Conservation (phyloP, 768 basidiomycete genomes). For the Gymnopilus dilepis region DNA sequence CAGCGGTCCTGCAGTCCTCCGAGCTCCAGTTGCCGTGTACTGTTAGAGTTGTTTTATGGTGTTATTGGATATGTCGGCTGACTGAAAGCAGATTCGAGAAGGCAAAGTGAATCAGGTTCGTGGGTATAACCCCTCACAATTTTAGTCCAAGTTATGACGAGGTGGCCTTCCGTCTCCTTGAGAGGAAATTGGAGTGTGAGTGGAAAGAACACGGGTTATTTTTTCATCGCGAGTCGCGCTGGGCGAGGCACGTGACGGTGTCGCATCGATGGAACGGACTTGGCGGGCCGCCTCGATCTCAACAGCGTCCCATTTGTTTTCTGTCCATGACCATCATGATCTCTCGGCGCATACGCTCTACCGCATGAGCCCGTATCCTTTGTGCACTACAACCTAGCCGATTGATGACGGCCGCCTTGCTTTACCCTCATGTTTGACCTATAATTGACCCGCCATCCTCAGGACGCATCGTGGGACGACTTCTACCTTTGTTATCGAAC, state of each 20-base stretch:
- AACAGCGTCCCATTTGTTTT: not conserved
- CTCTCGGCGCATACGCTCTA: not conserved
- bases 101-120: not conserved
- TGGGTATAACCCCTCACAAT: not conserved
- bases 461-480: conserved; percentile 2
- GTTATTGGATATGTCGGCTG: not conserved
- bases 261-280: no score
- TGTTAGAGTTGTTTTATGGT: not conserved
- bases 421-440: not conserved
- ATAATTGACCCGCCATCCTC: not conserved
- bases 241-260: not conserved
- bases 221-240: not conserved
- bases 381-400: not conserved
- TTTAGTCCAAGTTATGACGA: not conserved
- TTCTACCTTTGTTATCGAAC: not conserved
- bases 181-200: not conserved
- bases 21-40: not conserved
- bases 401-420: conserved; percentile 3
- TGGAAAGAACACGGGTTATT: not conserved
- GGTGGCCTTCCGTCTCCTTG: not conserved
- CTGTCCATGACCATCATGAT: not conserved
- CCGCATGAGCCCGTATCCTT: not conserved
- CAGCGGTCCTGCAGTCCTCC: not conserved
- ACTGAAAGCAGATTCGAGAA: not conserved
- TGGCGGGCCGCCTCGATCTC: not conserved